Percentiles rank a stretch among this genome's conserved stretches.
Conservation (phyloP, 768 basidiomycete genomes). For the Dentipellis fragilis region DNA sequence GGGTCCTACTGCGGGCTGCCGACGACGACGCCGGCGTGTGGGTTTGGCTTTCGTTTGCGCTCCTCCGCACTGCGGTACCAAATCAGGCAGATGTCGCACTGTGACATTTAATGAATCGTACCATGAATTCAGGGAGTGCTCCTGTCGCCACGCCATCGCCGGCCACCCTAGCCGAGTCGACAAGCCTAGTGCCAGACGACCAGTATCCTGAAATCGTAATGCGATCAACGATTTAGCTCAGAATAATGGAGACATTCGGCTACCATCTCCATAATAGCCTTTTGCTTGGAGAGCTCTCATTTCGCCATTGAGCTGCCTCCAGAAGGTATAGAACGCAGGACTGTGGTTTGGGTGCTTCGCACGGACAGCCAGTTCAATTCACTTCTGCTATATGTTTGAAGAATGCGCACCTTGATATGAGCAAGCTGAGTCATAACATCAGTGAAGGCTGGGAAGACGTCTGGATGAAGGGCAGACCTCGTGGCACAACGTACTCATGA, state of each 20-base stretch:
- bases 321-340: constrained; percentile 62
- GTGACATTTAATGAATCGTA: constrained; percentile 19
- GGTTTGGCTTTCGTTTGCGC: constrained; percentile 59
- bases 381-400: background rate
- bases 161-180: constrained; percentile 47
- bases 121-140: constrained; percentile 73
- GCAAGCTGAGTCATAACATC: constrained; percentile 44
- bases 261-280: constrained; percentile 82
- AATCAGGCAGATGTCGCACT: background rate
- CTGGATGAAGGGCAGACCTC: constrained; percentile 42
- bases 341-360: constrained; percentile 81
- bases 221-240: background rate
- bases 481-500: constrained; percentile 75
- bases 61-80: constrained; percentile 55
- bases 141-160: constrained; percentile 41
- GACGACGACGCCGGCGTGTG: constrained; percentile 33
- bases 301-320: constrained; percentile 55
- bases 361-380: background rate
- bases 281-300: constrained; percentile 59
- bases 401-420: constrained; percentile 56
- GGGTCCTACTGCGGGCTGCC: constrained; percentile 32
- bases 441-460: background rate
- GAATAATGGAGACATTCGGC: constrained; percentile 1
- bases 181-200: constrained; percentile 66
- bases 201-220: constrained; percentile 49